These are phyloP conservation scores for Thermothelomyces thermophilus DNA, from an alignment of 2,329 filamentous ascomycete species.

Conservation along the genomic window DNA sequence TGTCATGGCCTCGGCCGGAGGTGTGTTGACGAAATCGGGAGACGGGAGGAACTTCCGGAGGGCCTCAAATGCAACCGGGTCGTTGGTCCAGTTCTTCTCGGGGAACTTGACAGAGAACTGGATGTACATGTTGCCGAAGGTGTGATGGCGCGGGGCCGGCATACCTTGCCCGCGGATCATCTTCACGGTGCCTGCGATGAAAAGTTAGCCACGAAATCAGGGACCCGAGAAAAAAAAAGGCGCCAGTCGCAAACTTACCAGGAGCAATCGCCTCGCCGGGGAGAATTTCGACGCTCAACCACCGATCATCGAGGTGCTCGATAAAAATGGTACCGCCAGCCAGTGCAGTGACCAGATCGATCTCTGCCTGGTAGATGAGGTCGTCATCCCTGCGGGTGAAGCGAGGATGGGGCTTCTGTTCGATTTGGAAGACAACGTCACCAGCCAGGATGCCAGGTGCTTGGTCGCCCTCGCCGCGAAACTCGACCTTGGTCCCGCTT, in stretches of 20 bases:
- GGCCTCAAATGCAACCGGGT: conserved; percentile 64
- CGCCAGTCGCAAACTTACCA: conserved; percentile 69
- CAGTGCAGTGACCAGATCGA: conserved; percentile 90
- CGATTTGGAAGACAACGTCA: conserved; percentile 97
- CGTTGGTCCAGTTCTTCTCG: conserved; percentile 62
- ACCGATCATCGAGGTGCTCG: conserved; percentile 95
- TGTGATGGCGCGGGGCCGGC: conserved; percentile 92
- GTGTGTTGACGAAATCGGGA: conserved; percentile 53
- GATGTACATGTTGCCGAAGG: conserved; percentile 92
- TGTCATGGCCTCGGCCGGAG: conserved; percentile 80
- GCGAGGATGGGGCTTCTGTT: conserved; percentile 94
- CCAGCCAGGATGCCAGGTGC: conserved; percentile 87
- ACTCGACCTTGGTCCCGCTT: conserved; percentile 93
- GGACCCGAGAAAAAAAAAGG: background rate
- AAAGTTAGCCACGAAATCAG: conserved; percentile 17
- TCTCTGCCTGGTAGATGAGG: conserved; percentile 88
- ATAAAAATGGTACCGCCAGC: conserved; percentile 86
- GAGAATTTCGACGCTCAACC: conserved; percentile 87
- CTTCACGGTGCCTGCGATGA: conserved; percentile 76
- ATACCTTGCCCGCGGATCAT: conserved; percentile 95
- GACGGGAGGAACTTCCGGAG: conserved; percentile 82
- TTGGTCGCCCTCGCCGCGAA: conserved; percentile 94
- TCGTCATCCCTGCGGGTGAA: conserved; percentile 97
- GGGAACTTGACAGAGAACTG: conserved; percentile 98
- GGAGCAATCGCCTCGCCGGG: conserved; percentile 92